Evolutionary conservation across 345 rosid species (phyloP).

Genomic region (Kandelia obovata): DNA sequence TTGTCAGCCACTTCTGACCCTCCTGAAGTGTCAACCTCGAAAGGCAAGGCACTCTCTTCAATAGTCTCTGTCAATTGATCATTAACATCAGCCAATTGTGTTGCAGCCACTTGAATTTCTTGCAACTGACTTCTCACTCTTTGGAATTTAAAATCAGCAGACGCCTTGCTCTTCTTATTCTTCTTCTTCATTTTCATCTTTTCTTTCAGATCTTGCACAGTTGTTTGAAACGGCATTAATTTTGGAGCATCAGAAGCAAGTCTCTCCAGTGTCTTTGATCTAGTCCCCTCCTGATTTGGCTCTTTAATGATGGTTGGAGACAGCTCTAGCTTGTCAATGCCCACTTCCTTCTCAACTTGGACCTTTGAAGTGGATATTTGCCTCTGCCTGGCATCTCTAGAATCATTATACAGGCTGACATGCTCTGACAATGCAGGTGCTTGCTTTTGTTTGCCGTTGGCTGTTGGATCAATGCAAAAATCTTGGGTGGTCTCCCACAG

Average conservation of each 20-base stretch:
- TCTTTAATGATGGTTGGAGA: constrained; percentile 35
- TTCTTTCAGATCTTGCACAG: constrained; percentile 22
- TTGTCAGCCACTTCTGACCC: constrained; percentile 14
- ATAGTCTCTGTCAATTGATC: constrained; percentile 17
- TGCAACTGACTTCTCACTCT: constrained; percentile 19
- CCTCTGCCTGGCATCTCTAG: constrained; percentile 18
- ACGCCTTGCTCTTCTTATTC: constrained; percentile 15
- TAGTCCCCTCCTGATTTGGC: constrained; percentile 28
- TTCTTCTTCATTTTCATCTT: constrained; percentile 13
- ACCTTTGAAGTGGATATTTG: constrained; percentile 41
- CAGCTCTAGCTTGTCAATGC: constrained; percentile 65
- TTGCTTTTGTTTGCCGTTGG: constrained; percentile 12
- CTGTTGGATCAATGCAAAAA: constrained; percentile 14
- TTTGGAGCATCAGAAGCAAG: constrained; percentile 25
- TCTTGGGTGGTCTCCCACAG: constrained; percentile 25
- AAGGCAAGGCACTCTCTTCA: constrained; percentile 11
- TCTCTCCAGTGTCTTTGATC: constrained; percentile 25
- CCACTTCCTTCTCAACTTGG: constrained; percentile 63
- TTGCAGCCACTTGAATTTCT: constrained; percentile 24
- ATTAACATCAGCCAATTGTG: constrained; percentile 12
- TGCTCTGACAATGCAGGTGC: constrained; percentile 16
- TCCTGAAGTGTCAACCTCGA: constrained; percentile 17
- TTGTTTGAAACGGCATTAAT: constrained; percentile 18
- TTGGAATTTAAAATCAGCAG: constrained; percentile 12
- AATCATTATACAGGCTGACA: constrained; percentile 10